Conservation (phyloP, 768 basidiomycete genomes). For the Tricholoma bakamatsutake region DNA sequence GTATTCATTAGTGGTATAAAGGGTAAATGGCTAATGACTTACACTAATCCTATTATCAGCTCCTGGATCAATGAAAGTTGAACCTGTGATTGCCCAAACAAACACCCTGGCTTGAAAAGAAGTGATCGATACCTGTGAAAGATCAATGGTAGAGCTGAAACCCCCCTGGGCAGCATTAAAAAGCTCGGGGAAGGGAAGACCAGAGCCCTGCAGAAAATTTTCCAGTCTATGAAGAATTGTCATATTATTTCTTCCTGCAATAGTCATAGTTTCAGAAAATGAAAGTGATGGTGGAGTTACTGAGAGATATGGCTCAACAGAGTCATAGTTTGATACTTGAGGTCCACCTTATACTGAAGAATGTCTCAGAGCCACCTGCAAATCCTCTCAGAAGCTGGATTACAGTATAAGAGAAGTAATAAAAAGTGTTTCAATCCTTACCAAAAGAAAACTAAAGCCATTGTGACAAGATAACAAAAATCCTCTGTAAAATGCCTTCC, state of each 20-base stretch:
- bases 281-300: not conserved
- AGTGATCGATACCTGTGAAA: not conserved
- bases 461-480: not conserved
- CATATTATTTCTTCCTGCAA: too few species aligned
- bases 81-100: not conserved
- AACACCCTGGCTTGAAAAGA: not conserved
- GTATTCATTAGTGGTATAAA: not conserved
- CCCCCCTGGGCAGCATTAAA: too few species aligned
- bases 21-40: not conserved
- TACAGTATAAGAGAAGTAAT: not conserved
- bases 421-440: not conserved
- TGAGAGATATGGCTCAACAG: not conserved
- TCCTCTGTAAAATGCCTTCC: not conserved
- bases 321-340: not conserved
- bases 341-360: conserved; percentile 2
- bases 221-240: not conserved
- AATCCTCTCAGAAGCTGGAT: not conserved
- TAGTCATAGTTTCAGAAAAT: not conserved
- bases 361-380: conserved; percentile 3
- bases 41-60: not conserved
- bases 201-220: not conserved
- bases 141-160: too few species aligned
- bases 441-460: not conserved
- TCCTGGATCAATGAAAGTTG: not conserved
- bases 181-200: too few species aligned